phyloP scores from a whole-genome alignment of 2,329 filamentous ascomycete species.

The Aspergillus sp. region DNA sequence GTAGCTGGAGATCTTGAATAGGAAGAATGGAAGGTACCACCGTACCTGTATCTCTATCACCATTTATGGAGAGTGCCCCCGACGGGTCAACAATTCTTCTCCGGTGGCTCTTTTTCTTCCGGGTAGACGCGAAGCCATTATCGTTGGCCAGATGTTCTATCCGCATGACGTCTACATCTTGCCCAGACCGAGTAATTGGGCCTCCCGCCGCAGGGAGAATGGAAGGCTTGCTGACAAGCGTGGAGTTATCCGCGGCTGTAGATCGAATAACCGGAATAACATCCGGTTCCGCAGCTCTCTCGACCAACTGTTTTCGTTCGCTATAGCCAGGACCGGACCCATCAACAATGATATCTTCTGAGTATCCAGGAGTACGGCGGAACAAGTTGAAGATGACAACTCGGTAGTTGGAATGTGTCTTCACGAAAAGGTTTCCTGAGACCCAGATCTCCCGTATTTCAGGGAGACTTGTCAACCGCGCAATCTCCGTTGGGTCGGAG shows the following conservation, averaged over 20 bases:
- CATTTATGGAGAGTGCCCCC: slow-evolving; percentile 39
- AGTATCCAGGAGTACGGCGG: slow-evolving; percentile 82
- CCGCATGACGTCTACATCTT: slow-evolving; percentile 16
- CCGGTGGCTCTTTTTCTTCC: slow-evolving; percentile 52
- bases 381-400: slow-evolving; percentile 96
- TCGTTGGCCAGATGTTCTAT: slow-evolving; percentile 24
- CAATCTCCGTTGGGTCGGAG: slow-evolving; percentile 87
- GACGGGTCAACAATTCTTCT: slow-evolving; percentile 60
- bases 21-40: slow-evolving; percentile 31
- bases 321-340: slow-evolving; percentile 77
- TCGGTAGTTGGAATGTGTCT: slow-evolving; percentile 80
- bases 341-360: slow-evolving; percentile 88
- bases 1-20: slow-evolving; percentile 30
- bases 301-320: slow-evolving; percentile 80
- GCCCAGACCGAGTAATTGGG: not conserved
- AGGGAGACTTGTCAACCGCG: slow-evolving; percentile 83
- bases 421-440: slow-evolving; percentile 85
- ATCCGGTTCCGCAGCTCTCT: slow-evolving; percentile 73
- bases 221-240: slow-evolving; percentile 68
- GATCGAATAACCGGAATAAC: slow-evolving; percentile 77
- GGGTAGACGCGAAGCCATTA: slow-evolving; percentile 32
- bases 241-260: slow-evolving; percentile 59
- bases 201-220: slow-evolving; percentile 17
- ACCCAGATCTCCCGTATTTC: slow-evolving; percentile 93
- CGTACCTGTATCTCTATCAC: slow-evolving; percentile 26